Evolutionary conservation across 2,329 filamentous ascomycete species (phyloP).

Genomic region (Diaporthe eres): DNA sequence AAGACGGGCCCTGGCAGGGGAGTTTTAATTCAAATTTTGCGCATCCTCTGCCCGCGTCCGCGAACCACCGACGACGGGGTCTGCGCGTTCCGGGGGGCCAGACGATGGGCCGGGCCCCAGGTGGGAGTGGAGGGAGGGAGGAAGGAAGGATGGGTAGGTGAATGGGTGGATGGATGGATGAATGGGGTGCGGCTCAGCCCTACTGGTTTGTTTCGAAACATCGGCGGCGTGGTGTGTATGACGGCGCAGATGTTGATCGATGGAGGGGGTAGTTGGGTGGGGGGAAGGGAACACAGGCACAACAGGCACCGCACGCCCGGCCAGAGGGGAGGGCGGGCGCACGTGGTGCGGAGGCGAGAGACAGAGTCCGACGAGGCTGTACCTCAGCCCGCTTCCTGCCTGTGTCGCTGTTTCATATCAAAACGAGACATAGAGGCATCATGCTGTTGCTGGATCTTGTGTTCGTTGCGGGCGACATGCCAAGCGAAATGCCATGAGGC

Average conservation of each 20-base stretch:
- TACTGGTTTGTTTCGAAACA: slow-evolving; percentile 34
- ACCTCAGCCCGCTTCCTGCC: slow-evolving; percentile 15
- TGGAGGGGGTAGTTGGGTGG: neutral
- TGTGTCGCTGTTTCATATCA: slow-evolving; percentile 10
- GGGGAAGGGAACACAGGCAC: neutral
- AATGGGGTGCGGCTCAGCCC: slow-evolving; percentile 11
- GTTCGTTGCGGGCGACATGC: neutral
- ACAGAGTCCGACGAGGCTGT: slow-evolving; percentile 12
- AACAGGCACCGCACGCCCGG: neutral
- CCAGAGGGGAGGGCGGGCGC: neutral
- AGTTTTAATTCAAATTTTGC: neutral
- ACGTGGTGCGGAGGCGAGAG: neutral
- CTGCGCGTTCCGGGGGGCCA: neutral
- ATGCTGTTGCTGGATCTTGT: neutral
- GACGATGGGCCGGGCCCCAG: neutral
- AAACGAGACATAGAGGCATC: neutral
- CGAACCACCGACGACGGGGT: neutral
- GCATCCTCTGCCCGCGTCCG: neutral
- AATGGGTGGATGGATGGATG: neutral
- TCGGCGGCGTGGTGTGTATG: neutral
- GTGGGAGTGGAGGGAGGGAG: neutral
- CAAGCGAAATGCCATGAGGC: neutral
- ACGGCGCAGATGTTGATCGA: neutral
- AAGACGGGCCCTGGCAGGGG: slow-evolving; percentile 30
- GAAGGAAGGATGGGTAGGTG: neutral